Base-by-base conservation (phyloP, 2,329 filamentous ascomycete genomes). In the Nemania abortiva region DNA sequence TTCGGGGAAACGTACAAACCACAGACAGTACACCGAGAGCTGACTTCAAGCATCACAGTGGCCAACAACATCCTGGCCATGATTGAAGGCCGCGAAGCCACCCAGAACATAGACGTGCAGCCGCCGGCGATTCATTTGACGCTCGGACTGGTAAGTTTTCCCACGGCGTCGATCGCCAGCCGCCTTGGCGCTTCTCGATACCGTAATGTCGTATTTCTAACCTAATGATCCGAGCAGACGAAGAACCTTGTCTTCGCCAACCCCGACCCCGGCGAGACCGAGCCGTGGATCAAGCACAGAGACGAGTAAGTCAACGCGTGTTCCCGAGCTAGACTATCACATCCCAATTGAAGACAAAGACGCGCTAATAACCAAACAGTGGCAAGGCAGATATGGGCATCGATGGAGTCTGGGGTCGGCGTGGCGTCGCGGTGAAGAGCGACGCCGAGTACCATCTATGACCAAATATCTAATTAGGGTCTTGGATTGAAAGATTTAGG, bases 61-160 rank as follows among this genome's bases (percentile, higher is more conserved):
- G 80, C 81, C 2, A 77, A 79, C 45, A 88, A 87, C 65, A 82
- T 87, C 39, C 70, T 83, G 1, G 77, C 78, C 2, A 63, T 82
- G 13, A 81, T 86, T 10, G 75, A 80, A 20, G 80, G 79, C 1
- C 72, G 74, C 31, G 69, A 75, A 59, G 75, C 77, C 9, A 66
- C 65, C 37, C 77, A 77, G 18, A 73, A 77, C 10, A 70, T 80
- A 2, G 75, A 74, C 64, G 77, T 81, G 39, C 67, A 52, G 15
- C 81, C 82, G 54, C 73, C 79, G 2, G 76, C 70, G 9, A 84
- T 83, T 7, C 82, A 84, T 59, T 66, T 84, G 70, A 83, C 82
- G 0, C 67, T 84, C 20, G 82, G 82, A 27, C 53, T 78, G 76
- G 74, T 79, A 63, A 72, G 74, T 65, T 37, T 20, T 9, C 20